These are phyloP conservation scores for Phialophora expanda DNA, from an alignment of 2,329 filamentous ascomycete genomes.

Conservation along the genomic window DNA sequence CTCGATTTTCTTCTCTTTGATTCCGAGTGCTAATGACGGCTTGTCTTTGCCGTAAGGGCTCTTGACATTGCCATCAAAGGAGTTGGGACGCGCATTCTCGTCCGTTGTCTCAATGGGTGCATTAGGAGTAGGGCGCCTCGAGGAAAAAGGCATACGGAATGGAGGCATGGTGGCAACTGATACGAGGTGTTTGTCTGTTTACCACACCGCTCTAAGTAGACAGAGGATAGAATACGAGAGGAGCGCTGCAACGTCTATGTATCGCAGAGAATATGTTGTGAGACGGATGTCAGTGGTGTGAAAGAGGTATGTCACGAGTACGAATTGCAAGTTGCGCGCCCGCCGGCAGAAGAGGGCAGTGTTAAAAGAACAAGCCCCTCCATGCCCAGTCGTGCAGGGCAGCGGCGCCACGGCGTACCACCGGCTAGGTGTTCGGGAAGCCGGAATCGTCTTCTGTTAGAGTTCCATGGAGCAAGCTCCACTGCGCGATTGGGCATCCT, in stretches of 20 bases:
- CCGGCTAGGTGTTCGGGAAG: slow-evolving; percentile 12
- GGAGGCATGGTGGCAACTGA: slow-evolving; percentile 60
- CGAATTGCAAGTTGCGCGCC: slow-evolving; percentile 9
- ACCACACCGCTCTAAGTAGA: slow-evolving; percentile 14
- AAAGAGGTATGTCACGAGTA: slow-evolving; percentile 14
- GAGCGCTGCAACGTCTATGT: slow-evolving; percentile 12
- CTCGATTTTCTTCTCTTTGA: slow-evolving; percentile 66
- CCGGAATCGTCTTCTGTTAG: slow-evolving; percentile 1
- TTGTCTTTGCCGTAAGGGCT: slow-evolving; percentile 49
- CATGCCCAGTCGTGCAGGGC: not conserved
- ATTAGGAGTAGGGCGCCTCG: slow-evolving; percentile 58
- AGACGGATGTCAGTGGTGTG: slow-evolving; percentile 13
- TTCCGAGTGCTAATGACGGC: slow-evolving; percentile 66
- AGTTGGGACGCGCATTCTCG: slow-evolving; percentile 59
- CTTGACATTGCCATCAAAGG: slow-evolving; percentile 48
- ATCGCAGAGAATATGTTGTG: slow-evolving; percentile 21
- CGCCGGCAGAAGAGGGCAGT: slow-evolving; percentile 11
- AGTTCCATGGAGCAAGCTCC: not conserved
- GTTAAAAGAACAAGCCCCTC: slow-evolving; percentile 8
- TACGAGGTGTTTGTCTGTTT: slow-evolving; percentile 1
- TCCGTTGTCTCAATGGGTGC: slow-evolving; percentile 52
- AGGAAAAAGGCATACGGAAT: slow-evolving; percentile 73
- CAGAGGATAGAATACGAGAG: slow-evolving; percentile 8
- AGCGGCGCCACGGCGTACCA: slow-evolving; percentile 5
- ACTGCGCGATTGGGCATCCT: slow-evolving; percentile 16